Evolutionary conservation across 2,329 filamentous ascomycete genomes (phyloP), one percentile per base, ranked within the genome.

Genomic region (Bipolaris bicolor): DNA sequence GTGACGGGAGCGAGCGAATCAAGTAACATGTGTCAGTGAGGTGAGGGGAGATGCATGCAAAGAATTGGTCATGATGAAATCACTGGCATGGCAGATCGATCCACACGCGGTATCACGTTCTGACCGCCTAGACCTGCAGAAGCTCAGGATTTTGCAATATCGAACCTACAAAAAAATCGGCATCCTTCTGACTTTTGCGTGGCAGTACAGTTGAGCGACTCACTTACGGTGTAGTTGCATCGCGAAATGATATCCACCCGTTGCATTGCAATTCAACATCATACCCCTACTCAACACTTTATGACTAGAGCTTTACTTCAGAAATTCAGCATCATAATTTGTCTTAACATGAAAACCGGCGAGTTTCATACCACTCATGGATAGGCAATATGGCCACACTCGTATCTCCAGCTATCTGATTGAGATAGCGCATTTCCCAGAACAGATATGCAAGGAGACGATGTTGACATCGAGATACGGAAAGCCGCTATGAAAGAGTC

Each of bases 31-130:
- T 29, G 33, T 45, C n/a, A 37, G 15, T 40, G 26, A 24, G 34
- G 13, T 33, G 39, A 34, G 24, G 16, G 41, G 47, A 39, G 9
- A 26, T 51, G 40, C 9, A 44, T n/a, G 6, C 37, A 45, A 20
- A 22, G 20, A 16, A 15, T 15, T 29, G 31, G 54, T 57, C 50
- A 57, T 53, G 33, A 60, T 60, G 52, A 50, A 50, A 60, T 60
- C 57, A 60, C 55, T 52, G 37, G 15, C 34, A 24, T 24, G 26
- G 29, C 36, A 47, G 36, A 55, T 55, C 39, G 20, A 51, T 36
- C 52, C 41, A 26, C 51, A 51, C 24, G 48, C 57, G 45, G 10
- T 57, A 40, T 57, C 49, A 59, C 52, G 53, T 59, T 59, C 41
- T 33, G 29, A 39, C 36, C 43, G 31, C 31, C 49, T 24, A 15